phyloP scores from a whole-genome alignment of 257 asterid species.

The Nicotiana tomentosiformis region DNA sequence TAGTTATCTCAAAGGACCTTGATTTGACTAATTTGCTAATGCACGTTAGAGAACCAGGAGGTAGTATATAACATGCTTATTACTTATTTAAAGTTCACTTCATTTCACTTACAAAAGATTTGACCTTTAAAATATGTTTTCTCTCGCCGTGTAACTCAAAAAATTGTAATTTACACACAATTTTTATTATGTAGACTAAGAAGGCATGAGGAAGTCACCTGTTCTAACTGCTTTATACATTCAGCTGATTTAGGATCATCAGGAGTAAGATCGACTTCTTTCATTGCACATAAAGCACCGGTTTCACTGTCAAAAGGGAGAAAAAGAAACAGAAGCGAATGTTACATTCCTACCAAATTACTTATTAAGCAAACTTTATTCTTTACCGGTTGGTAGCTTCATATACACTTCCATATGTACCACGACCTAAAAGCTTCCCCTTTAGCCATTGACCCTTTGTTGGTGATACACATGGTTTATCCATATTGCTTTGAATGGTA shows the following conservation, averaged over 20 bases:
- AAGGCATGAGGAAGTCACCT: slow-evolving; percentile 42
- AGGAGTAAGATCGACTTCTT: slow-evolving; percentile 71
- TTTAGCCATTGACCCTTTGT: slow-evolving; percentile 69
- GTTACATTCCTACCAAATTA: background rate
- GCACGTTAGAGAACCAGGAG: background rate
- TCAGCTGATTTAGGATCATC: slow-evolving; percentile 69
- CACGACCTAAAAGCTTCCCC: slow-evolving; percentile 74
- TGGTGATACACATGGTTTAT: slow-evolving; percentile 32
- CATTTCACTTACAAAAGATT: background rate
- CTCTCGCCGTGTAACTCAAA: background rate
- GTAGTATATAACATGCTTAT: background rate
- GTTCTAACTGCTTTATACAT: slow-evolving; percentile 72
- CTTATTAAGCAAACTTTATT: background rate
- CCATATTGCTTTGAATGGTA: slow-evolving; percentile 28
- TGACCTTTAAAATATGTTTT: background rate
- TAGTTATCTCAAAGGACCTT: background rate
- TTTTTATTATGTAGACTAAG: background rate
- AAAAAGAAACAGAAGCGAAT: slow-evolving; percentile 3
- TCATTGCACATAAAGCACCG: slow-evolving; percentile 84
- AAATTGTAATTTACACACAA: background rate
- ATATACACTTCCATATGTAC: slow-evolving; percentile 84
- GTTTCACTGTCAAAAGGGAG: slow-evolving; percentile 55
- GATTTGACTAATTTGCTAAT: background rate
- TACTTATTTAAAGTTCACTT: background rate
- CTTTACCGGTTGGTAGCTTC: slow-evolving; percentile 71